Base-by-base conservation (phyloP, 1,284 basidiomycete genomes). In the Naganishia liquefaciens region DNA sequence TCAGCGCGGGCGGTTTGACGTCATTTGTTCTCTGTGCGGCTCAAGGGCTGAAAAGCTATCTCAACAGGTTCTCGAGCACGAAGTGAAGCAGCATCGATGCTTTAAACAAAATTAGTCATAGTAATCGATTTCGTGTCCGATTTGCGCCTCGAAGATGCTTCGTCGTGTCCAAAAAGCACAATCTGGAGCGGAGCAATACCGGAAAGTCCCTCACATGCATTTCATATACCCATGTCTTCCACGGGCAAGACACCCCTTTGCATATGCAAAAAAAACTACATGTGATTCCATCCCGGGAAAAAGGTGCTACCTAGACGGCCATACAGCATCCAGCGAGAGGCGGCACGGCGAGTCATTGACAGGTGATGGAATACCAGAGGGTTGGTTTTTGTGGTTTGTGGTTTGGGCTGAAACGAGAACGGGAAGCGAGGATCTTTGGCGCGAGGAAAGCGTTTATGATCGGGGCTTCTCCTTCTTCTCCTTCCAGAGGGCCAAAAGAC, bases 391-490 rank as follows among this genome's bases (percentile, higher is more conserved):
- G 42, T 54, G 39, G 52, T 19, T 51, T 21, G 30, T 27, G n/a
- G 21, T 53, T 53, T 30, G 13, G 51, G 21, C 28, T 21, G 55
- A 25, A 37, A 39, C 21, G 25, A 37, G 46, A 57, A 42, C 54
- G 28, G 42, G 23, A 25, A 54, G 23, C n/a, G 13, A 57, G 28
- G 37, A 27, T 11, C 27, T 30, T 15, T 21, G 25, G 25, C 13
- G 21, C 17, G 3, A 6, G n/a, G 52, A 19, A 49, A 28, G 47
- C 51, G 54, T 69, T 87, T 86, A 93, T 85, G 91, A 91, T 78
- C 90, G 84, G 73, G 90, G 91, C 84, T 93, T 93, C 81, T 93
- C 90, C 90, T 97, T 97, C 86, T 97, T 97, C 86, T 97, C 93
- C 81, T 94, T 94, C 93, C 93, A 97, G 75, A 95, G 84, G 72